These are phyloP conservation scores for Penicillium chermesinum DNA, from an alignment of 495 filamentous ascomycete genomes.

Conservation along the genomic window DNA sequence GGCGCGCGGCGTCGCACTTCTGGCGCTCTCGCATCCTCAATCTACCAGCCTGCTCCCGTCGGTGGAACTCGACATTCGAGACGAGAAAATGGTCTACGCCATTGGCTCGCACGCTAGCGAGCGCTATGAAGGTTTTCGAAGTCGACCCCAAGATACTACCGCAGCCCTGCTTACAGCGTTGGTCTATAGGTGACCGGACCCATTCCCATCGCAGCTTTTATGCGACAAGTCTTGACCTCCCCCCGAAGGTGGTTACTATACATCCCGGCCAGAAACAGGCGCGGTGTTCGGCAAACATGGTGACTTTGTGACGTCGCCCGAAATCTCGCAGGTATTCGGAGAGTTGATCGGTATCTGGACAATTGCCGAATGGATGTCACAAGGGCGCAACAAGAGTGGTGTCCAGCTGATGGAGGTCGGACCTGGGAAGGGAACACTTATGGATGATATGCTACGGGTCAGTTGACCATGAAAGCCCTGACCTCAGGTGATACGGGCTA, in stretches of 20 bases:
- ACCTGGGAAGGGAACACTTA: constrained; percentile 89
- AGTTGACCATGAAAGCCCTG: constrained; percentile 16
- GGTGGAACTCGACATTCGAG: constrained; percentile 36
- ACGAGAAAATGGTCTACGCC: constrained; percentile 79
- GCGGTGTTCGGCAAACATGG: constrained; percentile 86
- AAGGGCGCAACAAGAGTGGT: constrained; percentile 63
- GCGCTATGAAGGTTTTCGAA: constrained; percentile 68
- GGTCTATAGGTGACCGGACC: constrained; percentile 65
- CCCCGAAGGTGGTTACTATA: constrained; percentile 94
- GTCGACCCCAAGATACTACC: background rate
- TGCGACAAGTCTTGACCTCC: constrained; percentile 96
- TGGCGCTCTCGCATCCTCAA: constrained; percentile 20
- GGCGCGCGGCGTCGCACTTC: constrained; percentile 31
- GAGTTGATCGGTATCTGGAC: constrained; percentile 93
- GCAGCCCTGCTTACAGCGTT: constrained; percentile 19
- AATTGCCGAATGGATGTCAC: constrained; percentile 90
- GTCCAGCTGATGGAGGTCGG: constrained; percentile 91
- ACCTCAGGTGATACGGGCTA: no score
- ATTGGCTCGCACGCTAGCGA: constrained; percentile 73
- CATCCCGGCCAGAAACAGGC: constrained; percentile 52
- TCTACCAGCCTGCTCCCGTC: constrained; percentile 12
- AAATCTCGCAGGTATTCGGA: constrained; percentile 96
- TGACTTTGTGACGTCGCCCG: constrained; percentile 94
- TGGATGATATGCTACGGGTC: constrained; percentile 94
- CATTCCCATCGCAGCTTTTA: constrained; percentile 85